These are phyloP conservation scores for Mycena sanguinolenta DNA, from an alignment of 768 basidiomycete genomes.

Conservation along the genomic window DNA sequence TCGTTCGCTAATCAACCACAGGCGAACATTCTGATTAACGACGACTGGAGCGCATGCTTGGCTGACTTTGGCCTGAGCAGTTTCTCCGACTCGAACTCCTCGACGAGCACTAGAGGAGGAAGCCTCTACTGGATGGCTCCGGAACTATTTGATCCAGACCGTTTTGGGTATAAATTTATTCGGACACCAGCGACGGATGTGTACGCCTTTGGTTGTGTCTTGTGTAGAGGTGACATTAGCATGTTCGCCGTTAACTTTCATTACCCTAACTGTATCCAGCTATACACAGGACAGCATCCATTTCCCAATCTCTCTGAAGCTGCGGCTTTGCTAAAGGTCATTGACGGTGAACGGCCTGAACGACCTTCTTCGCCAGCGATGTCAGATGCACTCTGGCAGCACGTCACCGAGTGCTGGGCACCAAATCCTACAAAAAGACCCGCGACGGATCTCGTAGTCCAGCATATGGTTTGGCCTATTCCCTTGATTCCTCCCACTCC, in stretches of 20 bases:
- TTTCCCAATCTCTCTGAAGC: conserved; percentile 11
- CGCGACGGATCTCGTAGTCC: background rate
- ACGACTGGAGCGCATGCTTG: conserved; percentile 47
- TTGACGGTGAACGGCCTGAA: conserved; percentile 8
- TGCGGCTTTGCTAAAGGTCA: conserved; percentile 3
- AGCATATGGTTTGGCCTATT: conserved; percentile 14
- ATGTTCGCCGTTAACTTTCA: no score
- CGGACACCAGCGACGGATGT: conserved; percentile 49
- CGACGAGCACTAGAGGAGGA: conserved; percentile 36
- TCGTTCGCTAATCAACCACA: no score
- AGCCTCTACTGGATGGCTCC: background rate
- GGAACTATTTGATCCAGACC: background rate
- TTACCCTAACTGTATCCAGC: background rate
- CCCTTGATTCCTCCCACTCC: background rate
- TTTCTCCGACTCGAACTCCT: conserved; percentile 44
- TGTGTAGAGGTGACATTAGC: conserved; percentile 46
- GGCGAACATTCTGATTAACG: conserved; percentile 50
- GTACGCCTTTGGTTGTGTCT: conserved; percentile 51
- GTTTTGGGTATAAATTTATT: conserved; percentile 39
- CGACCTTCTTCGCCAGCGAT: conserved; percentile 11
- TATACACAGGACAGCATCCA: conserved; percentile 26
- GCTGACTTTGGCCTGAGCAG: conserved; percentile 51
- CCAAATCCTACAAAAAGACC: background rate
- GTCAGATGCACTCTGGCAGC: conserved; percentile 6
- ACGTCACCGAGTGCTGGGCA: conserved; percentile 6